Base-by-base conservation (phyloP, 352 stramenopile genomes). In the Poterioochromonas sp. region DNA sequence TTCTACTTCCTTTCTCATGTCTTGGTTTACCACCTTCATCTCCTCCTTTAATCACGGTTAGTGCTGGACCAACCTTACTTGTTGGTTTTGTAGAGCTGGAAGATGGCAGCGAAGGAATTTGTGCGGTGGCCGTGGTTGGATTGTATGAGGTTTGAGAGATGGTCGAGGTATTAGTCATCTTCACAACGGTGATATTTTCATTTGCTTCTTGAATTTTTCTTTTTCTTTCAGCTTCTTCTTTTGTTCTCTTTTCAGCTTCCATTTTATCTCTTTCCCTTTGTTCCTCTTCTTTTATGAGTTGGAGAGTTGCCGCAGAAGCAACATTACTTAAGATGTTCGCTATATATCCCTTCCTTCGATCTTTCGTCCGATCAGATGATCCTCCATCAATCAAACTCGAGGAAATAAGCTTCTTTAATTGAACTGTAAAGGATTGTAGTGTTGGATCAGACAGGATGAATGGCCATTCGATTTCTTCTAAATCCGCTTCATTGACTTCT, bases 1-100 rank as follows among this genome's bases (percentile, higher is more conserved):
- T 5, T 51, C 51, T 22, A 62, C 26, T 43, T 69, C 32, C 60
- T 69, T 69, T 69, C 32, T 69, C 35, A 69, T 43, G 60, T 43
- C 22, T 69, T 43, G 35, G 1, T 2, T 20, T 26, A 69, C 0
- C 8, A 69, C 8, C 32, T 22, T 34, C 26, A 62, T 32, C 51
- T 62, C 26, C 8, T 62, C n/a, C n/a, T n/a, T n/a, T n/a, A n/a
- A n/a, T n/a, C n/a, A n/a, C n/a, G n/a, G n/a, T n/a, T n/a, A n/a
- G n/a, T n/a, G n/a, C n/a, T n/a, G n/a, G n/a, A n/a, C n/a, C n/a
- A n/a, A n/a, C n/a, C n/a, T n/a, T n/a, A n/a, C n/a, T n/a, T n/a
- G n/a, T n/a, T n/a, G n/a, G n/a, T n/a, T n/a, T n/a, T n/a, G n/a
- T 62, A 34, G 43, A 51, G 18, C 18, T 51, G 18, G 43, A 51